Base-by-base conservation (phyloP, 257 asterid genomes). In the Capsicum chinense region DNA sequence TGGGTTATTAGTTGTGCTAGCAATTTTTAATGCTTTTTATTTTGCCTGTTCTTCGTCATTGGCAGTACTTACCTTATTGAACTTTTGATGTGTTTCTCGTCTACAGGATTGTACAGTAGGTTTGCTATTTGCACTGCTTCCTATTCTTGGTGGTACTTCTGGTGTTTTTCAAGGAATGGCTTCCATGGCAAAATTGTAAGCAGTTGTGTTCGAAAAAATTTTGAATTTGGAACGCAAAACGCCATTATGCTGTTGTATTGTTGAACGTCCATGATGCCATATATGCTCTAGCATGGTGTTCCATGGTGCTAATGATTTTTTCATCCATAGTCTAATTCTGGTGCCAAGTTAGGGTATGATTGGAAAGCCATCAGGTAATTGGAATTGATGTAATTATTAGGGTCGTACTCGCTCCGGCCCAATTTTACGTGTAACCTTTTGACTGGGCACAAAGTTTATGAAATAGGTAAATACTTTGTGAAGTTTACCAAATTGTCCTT, bases 81-180 rank as follows among this genome's bases (percentile, higher is more conserved):
- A 85, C 80, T 47, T 86, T 79, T 88, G 88, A 85, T 86, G 85
- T 66, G 84, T 83, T 80, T 80, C 83, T 86, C 62, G 82, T 85
- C 88, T 54, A 84, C 95, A 93, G 98, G 98, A 94, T 88, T 94
- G 98, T 88, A 91, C 95, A 47, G 95, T 94, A 60, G 97, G 97
- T 82, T 90, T 93, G 93, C 89, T 94, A 79, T 94, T 94, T 87
- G 95, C 98, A 71, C 92, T 94, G 89, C 95, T 94, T 85, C 98
- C 98, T 67, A 92, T 94, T 85, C 93, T 93, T 83, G 97, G 95
- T 85, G 97, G 98, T 84, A 91, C 97, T 78, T 92, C 98, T 83
- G 95, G 94, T 74, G 93, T 93, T 84, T 88, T 94, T 83, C 92
- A 91, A 84, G 98, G 98, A 89, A 83, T 93, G 76, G 69, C 92